phyloP scores from a whole-genome alignment of 129 eudicot species.

The Helianthus annuus region DNA sequence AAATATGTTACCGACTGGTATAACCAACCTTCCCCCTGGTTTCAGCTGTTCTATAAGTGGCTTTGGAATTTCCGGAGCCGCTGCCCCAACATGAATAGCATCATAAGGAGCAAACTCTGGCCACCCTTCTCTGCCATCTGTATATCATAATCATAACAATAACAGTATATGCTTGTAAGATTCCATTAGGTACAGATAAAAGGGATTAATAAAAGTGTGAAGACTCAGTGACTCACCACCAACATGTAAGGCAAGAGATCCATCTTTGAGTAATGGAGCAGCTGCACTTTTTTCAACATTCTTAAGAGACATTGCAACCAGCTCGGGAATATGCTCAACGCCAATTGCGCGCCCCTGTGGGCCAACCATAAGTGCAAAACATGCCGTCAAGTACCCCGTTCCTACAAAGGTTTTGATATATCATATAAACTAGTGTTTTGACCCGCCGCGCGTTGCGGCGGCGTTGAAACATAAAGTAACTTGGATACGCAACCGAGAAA shows the following conservation, averaged over 20 bases:
- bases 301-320: conserved; percentile 59
- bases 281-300: conserved; percentile 80
- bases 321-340: conserved; percentile 90
- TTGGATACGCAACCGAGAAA: too few relatives aligned
- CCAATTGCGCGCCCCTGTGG: conserved; percentile 88
- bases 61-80: conserved; percentile 82
- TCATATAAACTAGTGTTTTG: background rate
- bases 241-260: conserved; percentile 70
- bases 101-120: conserved; percentile 89
- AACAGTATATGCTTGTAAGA: background rate
- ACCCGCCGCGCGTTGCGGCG: too few relatives aligned
- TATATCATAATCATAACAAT: background rate
- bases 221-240: conserved; percentile 79
- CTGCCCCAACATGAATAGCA: conserved; percentile 98
- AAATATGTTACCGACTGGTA: conserved; percentile 84
- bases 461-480: too few relatives aligned
- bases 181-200: background rate
- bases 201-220: background rate
- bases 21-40: conserved; percentile 95
- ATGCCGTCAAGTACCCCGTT: conserved; percentile 95
- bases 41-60: conserved; percentile 83
- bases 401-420: conserved; percentile 48
- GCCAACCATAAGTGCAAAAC: conserved; percentile 95
- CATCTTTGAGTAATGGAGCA: conserved; percentile 68
- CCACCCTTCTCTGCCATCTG: conserved; percentile 97